These are phyloP conservation scores for Cercospora zeae-maydis DNA, from an alignment of 2,329 filamentous ascomycete species.

Conservation along the genomic window DNA sequence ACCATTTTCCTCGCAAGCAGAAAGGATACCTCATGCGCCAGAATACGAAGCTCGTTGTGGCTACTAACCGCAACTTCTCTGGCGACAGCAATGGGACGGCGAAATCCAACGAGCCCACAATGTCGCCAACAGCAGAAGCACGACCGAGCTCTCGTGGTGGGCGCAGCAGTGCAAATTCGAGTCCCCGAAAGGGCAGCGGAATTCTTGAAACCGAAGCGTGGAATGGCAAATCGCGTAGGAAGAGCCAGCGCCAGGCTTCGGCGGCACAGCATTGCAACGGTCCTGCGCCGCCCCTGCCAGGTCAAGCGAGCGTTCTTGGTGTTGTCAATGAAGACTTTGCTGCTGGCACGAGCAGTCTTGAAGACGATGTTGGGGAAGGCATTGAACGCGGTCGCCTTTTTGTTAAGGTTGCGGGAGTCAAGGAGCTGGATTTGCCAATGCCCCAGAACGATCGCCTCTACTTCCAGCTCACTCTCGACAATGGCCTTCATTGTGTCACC, in stretches of 20 bases:
- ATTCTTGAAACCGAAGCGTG: constrained; percentile 97
- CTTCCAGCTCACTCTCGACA: constrained; percentile 97
- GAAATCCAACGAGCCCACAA: constrained; percentile 49
- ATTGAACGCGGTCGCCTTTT: constrained; percentile 88
- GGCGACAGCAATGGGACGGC: constrained; percentile 29
- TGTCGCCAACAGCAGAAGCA: constrained; percentile 49
- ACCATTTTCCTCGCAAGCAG: constrained; percentile 60
- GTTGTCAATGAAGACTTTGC: constrained; percentile 67
- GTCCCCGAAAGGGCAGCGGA: constrained; percentile 73
- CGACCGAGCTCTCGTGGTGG: constrained; percentile 43
- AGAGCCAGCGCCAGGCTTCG: constrained; percentile 58
- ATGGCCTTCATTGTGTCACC: constrained; percentile 94
- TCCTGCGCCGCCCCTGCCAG: constrained; percentile 76
- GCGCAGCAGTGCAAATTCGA: constrained; percentile 58
- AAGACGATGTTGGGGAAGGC: constrained; percentile 62
- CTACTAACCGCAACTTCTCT: constrained; percentile 63
- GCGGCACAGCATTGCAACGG: constrained; percentile 50
- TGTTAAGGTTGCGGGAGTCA: constrained; percentile 97
- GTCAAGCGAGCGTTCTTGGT: constrained; percentile 69
- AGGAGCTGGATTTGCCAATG: constrained; percentile 87
- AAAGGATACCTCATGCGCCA: constrained; percentile 98
- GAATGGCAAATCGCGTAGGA: constrained; percentile 74
- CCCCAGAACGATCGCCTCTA: constrained; percentile 86
- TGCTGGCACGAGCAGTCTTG: constrained; percentile 45
- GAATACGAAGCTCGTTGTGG: constrained; percentile 93